Base-by-base conservation (phyloP, 2,329 filamentous ascomycete species). In the Raffaelea arxii region DNA sequence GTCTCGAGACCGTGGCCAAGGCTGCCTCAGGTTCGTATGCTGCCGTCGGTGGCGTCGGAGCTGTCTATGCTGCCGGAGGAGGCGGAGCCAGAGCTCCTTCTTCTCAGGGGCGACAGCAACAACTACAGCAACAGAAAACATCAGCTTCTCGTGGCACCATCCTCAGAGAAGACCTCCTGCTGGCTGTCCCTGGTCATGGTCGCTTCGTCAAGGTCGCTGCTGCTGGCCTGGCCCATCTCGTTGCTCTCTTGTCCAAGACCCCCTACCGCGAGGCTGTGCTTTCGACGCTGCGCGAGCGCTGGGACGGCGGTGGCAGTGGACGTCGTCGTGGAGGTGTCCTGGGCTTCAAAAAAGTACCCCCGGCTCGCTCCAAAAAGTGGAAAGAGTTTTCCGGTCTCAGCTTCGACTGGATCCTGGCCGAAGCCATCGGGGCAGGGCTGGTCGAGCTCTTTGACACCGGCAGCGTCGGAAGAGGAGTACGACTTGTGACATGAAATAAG, bases 391-490 rank as follows among this genome's bases (percentile, higher is more conserved):
- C 77, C 56, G 85, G 85, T 0, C 62, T 87, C 50, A 65, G 73
- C 38, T 89, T 87, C 61, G 74, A 82, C 49, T 89, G 82, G 81
- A 70, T 85, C 16, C 59, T 89, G 37, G 79, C 75, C 36, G 83
- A 88, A 60, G 84, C 82, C 38, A 70, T 86, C 22, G 85, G 84
- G 0, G 70, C 79, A 24, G 85, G 85, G 2, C 58, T 82, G 16
- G 73, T 88, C 4, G 84, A 90, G 62, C 65, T 86, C 14, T 90
- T 90, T 60, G 77, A 86, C 57, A 89, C 84, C 12, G 72, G 80
- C 14, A 84, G 78, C 55, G 82, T 88, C n/a, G 84, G 84, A 2
- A 70, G 75, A 49, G 84, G 78, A 11, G 73, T 86, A 48, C 70
- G 78, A 53, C 43, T 64, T 23, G 23, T 41, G 35, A 49, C 21